A percentile compares a stretch with the other conserved stretches of the same genome.
Evolutionary conservation across 1,139 yeast species (phyloP).

Genomic region (Petasospora fabianii): DNA sequence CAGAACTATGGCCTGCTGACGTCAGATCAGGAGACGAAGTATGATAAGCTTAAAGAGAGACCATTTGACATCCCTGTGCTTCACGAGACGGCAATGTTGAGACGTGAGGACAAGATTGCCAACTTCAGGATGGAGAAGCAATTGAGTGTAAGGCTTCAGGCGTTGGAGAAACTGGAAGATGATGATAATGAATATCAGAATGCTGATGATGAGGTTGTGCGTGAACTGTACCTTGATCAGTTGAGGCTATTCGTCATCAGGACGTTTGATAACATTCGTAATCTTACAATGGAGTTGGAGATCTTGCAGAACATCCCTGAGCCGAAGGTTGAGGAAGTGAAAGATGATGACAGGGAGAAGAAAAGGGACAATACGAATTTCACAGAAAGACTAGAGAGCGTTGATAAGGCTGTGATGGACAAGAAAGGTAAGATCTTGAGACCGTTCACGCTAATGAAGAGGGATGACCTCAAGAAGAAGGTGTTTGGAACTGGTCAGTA

Average conservation of each 20-base stretch:
- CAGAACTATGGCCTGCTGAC: conserved; percentile 42
- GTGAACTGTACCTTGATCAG: conserved; percentile 53
- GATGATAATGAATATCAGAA: conserved; percentile 34
- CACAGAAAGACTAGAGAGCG: conserved; percentile 51
- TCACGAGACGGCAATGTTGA: conserved; percentile 41
- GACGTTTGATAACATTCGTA: conserved; percentile 52
- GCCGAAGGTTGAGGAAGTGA: conserved; percentile 19
- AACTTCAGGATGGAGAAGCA: conserved; percentile 59
- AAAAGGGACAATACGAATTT: conserved; percentile 36
- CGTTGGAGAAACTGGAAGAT: conserved; percentile 33
- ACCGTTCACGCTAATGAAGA: conserved; percentile 77
- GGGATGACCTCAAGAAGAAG: conserved; percentile 54
- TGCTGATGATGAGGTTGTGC: conserved; percentile 59
- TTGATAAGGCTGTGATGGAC: conserved; percentile 44
- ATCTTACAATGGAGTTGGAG: conserved; percentile 53
- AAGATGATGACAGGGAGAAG: conserved; percentile 14
- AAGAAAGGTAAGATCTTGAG: conserved; percentile 73
- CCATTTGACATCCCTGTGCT: conserved; percentile 38
- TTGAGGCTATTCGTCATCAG: conserved; percentile 49
- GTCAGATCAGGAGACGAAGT: conserved; percentile 36
- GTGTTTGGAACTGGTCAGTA: conserved; percentile 93
- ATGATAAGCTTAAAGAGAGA: conserved; percentile 38
- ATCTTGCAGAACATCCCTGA: conserved; percentile 42
- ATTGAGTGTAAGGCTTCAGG: conserved; percentile 40
- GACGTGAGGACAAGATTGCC: conserved; percentile 71